Conservation (phyloP, 2,329 filamentous ascomycete species). For the Cyphellophora attinorum region DNA sequence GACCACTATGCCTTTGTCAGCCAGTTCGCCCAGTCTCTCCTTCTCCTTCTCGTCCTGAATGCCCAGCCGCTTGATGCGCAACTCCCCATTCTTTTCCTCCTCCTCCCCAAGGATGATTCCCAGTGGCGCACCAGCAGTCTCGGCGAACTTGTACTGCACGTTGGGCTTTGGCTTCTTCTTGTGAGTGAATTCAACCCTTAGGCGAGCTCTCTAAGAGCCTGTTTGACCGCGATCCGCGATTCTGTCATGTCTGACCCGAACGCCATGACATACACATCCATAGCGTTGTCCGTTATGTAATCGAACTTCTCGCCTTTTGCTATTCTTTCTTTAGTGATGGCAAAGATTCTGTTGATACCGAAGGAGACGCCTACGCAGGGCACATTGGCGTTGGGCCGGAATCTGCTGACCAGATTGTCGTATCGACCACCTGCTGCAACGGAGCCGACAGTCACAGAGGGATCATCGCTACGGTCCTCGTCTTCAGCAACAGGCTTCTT, state of each 20-base stretch:
- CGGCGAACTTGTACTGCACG: constrained; percentile 84
- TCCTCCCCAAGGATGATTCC: constrained; percentile 86
- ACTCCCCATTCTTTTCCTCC: constrained; percentile 71
- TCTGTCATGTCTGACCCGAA: constrained; percentile 75
- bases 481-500: constrained; percentile 47
- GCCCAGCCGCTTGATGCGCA: constrained; percentile 80
- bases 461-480: constrained; percentile 66
- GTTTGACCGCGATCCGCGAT: constrained; percentile 73
- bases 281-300: constrained; percentile 28
- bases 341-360: constrained; percentile 91
- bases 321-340: constrained; percentile 72
- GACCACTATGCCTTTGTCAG: constrained; percentile 79
- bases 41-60: constrained; percentile 46
- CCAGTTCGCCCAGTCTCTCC: constrained; percentile 55
- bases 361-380: constrained; percentile 91
- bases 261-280: constrained; percentile 91
- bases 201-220: constrained; percentile 75
- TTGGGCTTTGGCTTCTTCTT: constrained; percentile 77
- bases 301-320: constrained; percentile 48
- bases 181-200: constrained; percentile 84
- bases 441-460: constrained; percentile 74
- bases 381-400: constrained; percentile 72
- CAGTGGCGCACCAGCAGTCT: constrained; percentile 69
- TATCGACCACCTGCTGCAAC: constrained; percentile 86
- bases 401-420: constrained; percentile 91